Evolutionary conservation across 148 eudicot genomes (phyloP), one percentile per base, ranked within the genome.

Genomic region (Vaccinium macrocarpon): DNA sequence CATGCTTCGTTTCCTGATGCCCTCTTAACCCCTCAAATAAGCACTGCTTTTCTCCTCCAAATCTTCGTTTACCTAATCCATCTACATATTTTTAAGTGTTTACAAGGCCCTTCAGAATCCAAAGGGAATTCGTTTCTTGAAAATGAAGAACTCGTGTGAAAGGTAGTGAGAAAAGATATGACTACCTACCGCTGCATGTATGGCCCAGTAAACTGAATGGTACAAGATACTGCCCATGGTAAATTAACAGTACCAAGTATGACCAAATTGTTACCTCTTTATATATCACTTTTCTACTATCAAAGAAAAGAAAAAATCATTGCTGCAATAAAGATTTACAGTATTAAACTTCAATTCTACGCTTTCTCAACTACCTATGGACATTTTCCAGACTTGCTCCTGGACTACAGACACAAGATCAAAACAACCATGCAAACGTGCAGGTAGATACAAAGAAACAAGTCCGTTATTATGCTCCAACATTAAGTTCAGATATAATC

Each of bases 21-120:
- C 83, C 51, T 81, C 48, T 64, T 6, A 81, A 46, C 83, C 74
- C 56, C 71, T 23, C 32, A 32, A 38, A 27, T 70, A 59, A 38
- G 50, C 35, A 59, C 48, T 80, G 11, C 27, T 80, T 55, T 32
- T 56, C n/a, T 61, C 52, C 38, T 6, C 27, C 38, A 62, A 64
- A 23, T 81, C n/a, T 81, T 46, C 48, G 7, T 38, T 61, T 80
- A 35, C 48, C 49, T 57, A 80, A 23, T 81, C 49, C 50, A 61
- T 62, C 23, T 1, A 50, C 6, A 50, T 14, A 48, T 78, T 2
- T 2, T 16, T 7, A 50, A 77, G 59, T 51, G 59, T 21, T 42
- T 46, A 21, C 8, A 49, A 76, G 53, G 56, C 16, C 56, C 78
- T 42, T 46, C 52, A 75, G n/a, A 75, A 48, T 18, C 27, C 55